Evolutionary conservation across 2,329 filamentous ascomycete genomes (phyloP), one percentile per base, ranked within the genome.

Genomic region (Aureobasidium sp.): DNA sequence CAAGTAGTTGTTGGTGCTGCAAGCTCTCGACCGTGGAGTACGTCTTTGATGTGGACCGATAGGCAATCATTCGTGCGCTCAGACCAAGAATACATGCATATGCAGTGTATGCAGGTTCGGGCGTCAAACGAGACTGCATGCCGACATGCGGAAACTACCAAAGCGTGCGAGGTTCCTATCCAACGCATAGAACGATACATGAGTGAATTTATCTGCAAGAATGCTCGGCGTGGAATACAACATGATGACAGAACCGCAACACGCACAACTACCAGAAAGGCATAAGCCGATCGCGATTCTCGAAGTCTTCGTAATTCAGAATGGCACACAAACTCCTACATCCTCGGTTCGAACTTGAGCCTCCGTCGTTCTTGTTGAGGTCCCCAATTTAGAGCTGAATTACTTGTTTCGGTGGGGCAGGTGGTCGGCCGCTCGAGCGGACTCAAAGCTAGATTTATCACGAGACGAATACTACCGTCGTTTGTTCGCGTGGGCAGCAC

Each of bases 401-500:
- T 32, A 39, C 25, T 42, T 10, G 29, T 36, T 37, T 59, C 29
- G 15, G 57, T 60, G 47, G 57, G 47, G 57, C 47, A 41, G 29
- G 36, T 37, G 25, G 55, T 39, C 42, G 41, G 41, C 32, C 42
- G 36, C 57, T 52, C 36, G 57, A 60, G 57, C 57, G 57, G 36
- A 29, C 42, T 52, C 29, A 21, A 36, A 60, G 37, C 39, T 60
- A 52, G 36, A 29, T 7, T 34, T 47, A 52, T 60, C 57, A 52
- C 57, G 37, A 60, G 57, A 44, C 39, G 11, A 37, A 27, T 10
- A 36, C 34, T 60, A 47, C 25, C 21, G 30, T 34, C 29, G 37
- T 37, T 36, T 52, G 45, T 52, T 15, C 57, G 52, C 57, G 37
- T 60, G 57, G 29, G 57, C 37, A 50, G 47, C 57, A 60, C 57